These are phyloP conservation scores for Ormosia semicastrata DNA, from an alignment of 306 rosid species.

Conservation along the genomic window DNA sequence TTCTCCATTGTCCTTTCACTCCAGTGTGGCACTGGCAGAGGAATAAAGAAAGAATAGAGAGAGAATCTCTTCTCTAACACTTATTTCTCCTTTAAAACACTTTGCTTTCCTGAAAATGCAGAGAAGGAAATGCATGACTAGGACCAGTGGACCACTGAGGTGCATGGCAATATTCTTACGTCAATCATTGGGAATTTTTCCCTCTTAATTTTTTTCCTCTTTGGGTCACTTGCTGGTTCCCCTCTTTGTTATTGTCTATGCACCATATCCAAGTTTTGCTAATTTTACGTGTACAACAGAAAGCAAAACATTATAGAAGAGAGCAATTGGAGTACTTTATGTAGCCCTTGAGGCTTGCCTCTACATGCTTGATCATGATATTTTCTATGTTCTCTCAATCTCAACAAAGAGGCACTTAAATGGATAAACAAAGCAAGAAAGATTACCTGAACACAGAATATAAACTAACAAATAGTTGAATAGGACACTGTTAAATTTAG, in stretches of 20 bases:
- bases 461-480: not conserved
- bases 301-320: not conserved
- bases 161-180: slow-evolving; percentile 36
- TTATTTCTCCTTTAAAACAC: slow-evolving; percentile 34
- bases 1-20: slow-evolving; percentile 21
- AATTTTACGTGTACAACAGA: not conserved
- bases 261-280: slow-evolving; percentile 21
- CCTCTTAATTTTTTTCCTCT: slow-evolving; percentile 27
- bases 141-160: not conserved
- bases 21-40: slow-evolving; percentile 37
- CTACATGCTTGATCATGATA: not conserved
- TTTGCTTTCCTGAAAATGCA: slow-evolving; percentile 25
- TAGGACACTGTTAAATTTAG: not conserved
- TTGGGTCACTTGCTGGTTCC: slow-evolving; percentile 39
- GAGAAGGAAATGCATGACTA: slow-evolving; percentile 8
- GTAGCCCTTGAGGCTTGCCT: slow-evolving; percentile 6
- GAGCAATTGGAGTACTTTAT: not conserved
- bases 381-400: not conserved
- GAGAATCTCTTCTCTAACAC: slow-evolving; percentile 45
- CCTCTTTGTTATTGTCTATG: slow-evolving; percentile 38
- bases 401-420: not conserved
- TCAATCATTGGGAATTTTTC: slow-evolving; percentile 54
- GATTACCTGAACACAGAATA: not conserved
- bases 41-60: slow-evolving; percentile 37
- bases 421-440: not conserved